Evolutionary conservation across 768 basidiomycete species (phyloP).

Genomic region (Kwoniella bestiolae): DNA sequence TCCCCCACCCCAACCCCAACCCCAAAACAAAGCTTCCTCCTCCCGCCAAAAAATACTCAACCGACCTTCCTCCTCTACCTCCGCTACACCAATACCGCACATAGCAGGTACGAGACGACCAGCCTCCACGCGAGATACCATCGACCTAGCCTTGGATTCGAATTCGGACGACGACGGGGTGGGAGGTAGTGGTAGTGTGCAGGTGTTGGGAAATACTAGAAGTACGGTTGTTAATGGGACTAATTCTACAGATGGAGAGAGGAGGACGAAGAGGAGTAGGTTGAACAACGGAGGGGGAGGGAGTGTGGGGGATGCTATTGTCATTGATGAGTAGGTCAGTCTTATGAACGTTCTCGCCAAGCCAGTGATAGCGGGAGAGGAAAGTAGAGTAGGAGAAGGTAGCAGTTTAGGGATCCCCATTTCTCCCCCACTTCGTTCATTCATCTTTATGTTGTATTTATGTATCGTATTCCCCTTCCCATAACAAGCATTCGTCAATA

Average conservation of each 20-base stretch:
- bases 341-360: no score
- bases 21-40: background rate
- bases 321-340: constrained; percentile 27
- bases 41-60: constrained; percentile 10
- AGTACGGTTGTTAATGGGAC: background rate
- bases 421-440: no score
- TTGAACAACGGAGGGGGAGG: constrained; percentile 19
- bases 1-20: background rate
- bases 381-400: no score
- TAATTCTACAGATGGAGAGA: background rate
- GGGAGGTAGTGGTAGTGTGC: background rate
- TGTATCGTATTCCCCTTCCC: no score
- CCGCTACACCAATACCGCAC: background rate
- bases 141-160: constrained; percentile 14
- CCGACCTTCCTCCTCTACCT: constrained; percentile 3
- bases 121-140: constrained; percentile 10
- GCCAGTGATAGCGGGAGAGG: no score
- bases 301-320: constrained; percentile 25
- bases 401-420: no score
- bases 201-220: background rate
- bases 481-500: no score
- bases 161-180: no score
- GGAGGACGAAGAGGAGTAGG: constrained; percentile 10
- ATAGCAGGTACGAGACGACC: constrained; percentile 21
- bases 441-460: no score